Evolutionary conservation across 306 rosid genomes (phyloP).

Genomic region (Vigna unguiculata): DNA sequence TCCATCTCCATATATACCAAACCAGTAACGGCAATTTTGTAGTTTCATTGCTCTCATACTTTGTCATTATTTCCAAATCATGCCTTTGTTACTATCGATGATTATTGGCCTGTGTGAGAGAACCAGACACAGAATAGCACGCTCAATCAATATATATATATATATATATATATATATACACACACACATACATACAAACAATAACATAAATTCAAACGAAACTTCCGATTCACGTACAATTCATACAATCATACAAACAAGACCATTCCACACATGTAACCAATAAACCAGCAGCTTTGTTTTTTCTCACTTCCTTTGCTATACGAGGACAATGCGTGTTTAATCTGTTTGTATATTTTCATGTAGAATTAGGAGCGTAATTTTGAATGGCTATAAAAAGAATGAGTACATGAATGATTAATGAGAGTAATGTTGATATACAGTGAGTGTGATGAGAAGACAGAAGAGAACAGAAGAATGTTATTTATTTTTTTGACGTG

Average conservation of each 20-base stretch:
- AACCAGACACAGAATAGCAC: constrained; percentile 50
- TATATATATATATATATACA: no score
- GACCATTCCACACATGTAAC: constrained; percentile 29
- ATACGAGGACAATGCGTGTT: constrained; percentile 22
- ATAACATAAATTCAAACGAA: constrained; percentile 49
- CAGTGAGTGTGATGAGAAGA: not conserved
- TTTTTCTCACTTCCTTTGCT: constrained; percentile 10
- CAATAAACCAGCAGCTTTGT: constrained; percentile 24
- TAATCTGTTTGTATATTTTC: not conserved
- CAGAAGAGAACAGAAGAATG: not conserved
- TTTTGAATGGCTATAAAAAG: no score
- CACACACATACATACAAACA: constrained; percentile 33
- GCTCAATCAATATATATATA: constrained; percentile 33
- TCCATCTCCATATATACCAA: constrained; percentile 21
- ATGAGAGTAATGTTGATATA: no score
- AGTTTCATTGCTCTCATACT: constrained; percentile 51
- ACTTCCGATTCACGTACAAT: constrained; percentile 51
- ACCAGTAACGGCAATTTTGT: constrained; percentile 54
- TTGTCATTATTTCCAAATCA: constrained; percentile 62
- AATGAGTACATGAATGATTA: no score
- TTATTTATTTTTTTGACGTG: constrained; percentile 1
- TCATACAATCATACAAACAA: constrained; percentile 47
- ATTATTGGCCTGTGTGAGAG: constrained; percentile 43
- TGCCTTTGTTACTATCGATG: constrained; percentile 56
- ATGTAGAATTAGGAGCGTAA: no score